A percentile compares a stretch with the other conserved stretches of the same genome.
Evolutionary conservation across 202 grass and related monocot species (phyloP).

Genomic region (Zizania palustris): DNA sequence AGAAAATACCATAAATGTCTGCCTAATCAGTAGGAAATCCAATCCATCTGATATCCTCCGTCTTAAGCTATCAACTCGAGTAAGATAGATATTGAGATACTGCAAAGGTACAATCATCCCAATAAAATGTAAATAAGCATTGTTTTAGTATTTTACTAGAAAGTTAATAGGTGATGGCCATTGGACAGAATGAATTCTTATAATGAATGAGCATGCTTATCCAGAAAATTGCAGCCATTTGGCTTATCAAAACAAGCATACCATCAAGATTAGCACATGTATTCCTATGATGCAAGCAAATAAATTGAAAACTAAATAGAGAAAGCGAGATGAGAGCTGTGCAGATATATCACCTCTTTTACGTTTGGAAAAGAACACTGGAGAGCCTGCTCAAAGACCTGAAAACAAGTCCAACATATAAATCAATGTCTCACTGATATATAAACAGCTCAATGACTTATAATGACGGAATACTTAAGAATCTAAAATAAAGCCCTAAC

Average conservation of each 20-base stretch:
- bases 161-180: constrained; percentile 7
- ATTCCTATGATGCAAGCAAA: constrained; percentile 7
- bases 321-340: neutral
- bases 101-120: constrained; percentile 49
- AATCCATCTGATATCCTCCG: constrained; percentile 66
- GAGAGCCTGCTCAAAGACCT: constrained; percentile 89
- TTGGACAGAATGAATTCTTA: constrained; percentile 8
- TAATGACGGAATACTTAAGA: neutral
- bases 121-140: constrained; percentile 41
- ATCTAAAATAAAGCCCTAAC: constrained; percentile 2
- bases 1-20: constrained; percentile 70
- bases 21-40: constrained; percentile 81
- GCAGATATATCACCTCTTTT: constrained; percentile 66
- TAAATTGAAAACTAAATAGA: neutral
- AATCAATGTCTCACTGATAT: constrained; percentile 2
- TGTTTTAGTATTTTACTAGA: constrained; percentile 25
- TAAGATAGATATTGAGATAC: constrained; percentile 91
- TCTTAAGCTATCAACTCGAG: constrained; percentile 87
- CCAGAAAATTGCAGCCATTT: constrained; percentile 18
- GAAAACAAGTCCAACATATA: constrained; percentile 45
- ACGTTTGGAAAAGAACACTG: constrained; percentile 68
- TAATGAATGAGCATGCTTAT: constrained; percentile 12
- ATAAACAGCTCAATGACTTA: constrained; percentile 14
- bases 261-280: neutral
- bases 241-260: constrained; percentile 24